Evolutionary conservation across 306 rosid species (phyloP), one percentile per base, ranked within the genome.

Genomic region (Cucurbita pepo): DNA sequence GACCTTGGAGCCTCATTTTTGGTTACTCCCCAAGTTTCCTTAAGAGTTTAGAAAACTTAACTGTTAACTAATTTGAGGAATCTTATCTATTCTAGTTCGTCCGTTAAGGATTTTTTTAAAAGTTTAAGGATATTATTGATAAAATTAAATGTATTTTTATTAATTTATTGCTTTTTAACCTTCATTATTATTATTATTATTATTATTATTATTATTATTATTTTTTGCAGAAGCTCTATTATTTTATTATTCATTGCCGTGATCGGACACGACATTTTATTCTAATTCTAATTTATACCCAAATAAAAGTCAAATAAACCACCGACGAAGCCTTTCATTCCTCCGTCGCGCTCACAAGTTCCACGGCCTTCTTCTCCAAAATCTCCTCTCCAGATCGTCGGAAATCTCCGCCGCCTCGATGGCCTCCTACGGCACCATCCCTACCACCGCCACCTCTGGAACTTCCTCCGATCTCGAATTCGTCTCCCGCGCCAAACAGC

Each of bases 371-470:
- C 54, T 12, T 21, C 38, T 51, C 67, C 22, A 36, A 56, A 45
- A 37, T 60, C 21, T 7, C 66, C 18, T 60, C 21, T 36, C 37
- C 54, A 19, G 51, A 40, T 41, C 25, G 53, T 16, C 36, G 69
- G 53, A 5, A 25, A 44, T 44, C 38, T 12, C 18, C 71, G 18
- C 71, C 71, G 38, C 18, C 12, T 18, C 54, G 38, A 91, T 89
- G 96, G 82, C 96, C 71, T 82, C 74, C 82, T 93, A 93, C 60
- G 98, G 98, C 81, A 84, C 96, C 7, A 93, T 93, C 65, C 91
- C 96, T 7, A 78, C 92, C 70, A 83, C 92, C 0, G 77, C 91
- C 5, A 58, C 89, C 14, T 41, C 90, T 4, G 16, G 50, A 13
- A 77, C 73, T 9, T 22, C 69, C 71, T 18, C 79, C 74, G 12